Conservation (phyloP, 2,329 filamentous ascomycete genomes). For the Chrysoporthe deuterocubensis region DNA sequence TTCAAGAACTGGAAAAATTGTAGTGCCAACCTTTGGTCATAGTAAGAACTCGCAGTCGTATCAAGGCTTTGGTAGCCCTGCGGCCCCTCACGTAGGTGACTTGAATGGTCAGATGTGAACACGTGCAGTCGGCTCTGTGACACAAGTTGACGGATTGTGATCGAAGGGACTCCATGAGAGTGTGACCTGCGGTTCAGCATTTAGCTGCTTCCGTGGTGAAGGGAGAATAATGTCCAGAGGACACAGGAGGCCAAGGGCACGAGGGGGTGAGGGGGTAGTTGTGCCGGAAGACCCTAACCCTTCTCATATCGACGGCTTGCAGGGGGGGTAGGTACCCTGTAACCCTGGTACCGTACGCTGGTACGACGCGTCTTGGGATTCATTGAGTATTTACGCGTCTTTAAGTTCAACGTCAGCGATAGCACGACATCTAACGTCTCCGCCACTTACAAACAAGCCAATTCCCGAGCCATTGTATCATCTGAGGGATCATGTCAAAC, state of each 20-base stretch:
- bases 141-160: not conserved
- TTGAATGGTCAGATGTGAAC: too few relatives aligned
- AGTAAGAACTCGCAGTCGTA: not conserved
- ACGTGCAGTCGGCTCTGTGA: not conserved
- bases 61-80: too few relatives aligned
- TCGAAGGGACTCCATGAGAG: not conserved
- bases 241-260: not conserved
- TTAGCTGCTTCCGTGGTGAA: not conserved
- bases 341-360: not conserved
- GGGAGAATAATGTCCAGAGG: not conserved
- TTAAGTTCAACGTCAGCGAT: not conserved
- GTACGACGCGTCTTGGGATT: not conserved
- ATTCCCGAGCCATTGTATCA: not conserved
- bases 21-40: not conserved
- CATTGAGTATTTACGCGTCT: not conserved
- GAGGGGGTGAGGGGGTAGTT: not conserved
- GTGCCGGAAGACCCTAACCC: not conserved
- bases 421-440: not conserved
- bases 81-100: too few relatives aligned
- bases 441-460: not conserved
- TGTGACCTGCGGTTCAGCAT: too few relatives aligned
- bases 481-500: not conserved
- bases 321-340: not conserved
- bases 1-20: too few relatives aligned
- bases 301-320: not conserved